Base-by-base conservation (phyloP, 306 rosid genomes). In the Castanopsis chinensis region DNA sequence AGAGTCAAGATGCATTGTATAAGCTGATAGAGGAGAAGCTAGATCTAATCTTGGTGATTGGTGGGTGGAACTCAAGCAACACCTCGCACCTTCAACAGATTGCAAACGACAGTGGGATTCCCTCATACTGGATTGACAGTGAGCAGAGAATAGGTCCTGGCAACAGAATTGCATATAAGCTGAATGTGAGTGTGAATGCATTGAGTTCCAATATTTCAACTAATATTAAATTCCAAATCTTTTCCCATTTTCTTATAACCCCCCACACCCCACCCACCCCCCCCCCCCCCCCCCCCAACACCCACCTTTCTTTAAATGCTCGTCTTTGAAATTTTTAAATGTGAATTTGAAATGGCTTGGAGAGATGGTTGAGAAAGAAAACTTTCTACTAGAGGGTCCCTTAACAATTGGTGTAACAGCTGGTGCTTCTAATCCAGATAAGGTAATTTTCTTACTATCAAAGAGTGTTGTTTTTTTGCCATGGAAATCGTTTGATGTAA, bases 61-160 rank as follows among this genome's bases (percentile, higher is more conserved):
- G 99, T 59, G 99, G 99, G 67, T 93, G 98, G 99, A 93, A 93
- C 89, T 95, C 99, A 0, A 93, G 99, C 84, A 95, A 93, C 76
- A 95, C 99, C 63, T 93, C 99, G 10, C 97, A 95, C 75, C 93
- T 95, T 67, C 99, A 93, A 91, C 94, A 95, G 88, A 93, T 95
- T 81, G 94, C 99, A 5, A 98, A 95, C 89, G 80, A 67, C 19
- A 96, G 92, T 12, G 97, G 98, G 83, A 93, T 93, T 55, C 97
- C 99, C 54, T 95, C 98, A 3, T 95, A 91, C 75, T 95, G 98
- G 99, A 77, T 93, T 63, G 99, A 95, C 85, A 87, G 74, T 77
- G 99, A 89, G 91, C 79, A 88, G 80, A 95, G 98, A 89, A 88
- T 91, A 85, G 98, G 97, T 78, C 98, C 97, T 43, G 97, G 99